phyloP scores from a whole-genome alignment of 805 yeast species.

The Spathaspora gorwiae region DNA sequence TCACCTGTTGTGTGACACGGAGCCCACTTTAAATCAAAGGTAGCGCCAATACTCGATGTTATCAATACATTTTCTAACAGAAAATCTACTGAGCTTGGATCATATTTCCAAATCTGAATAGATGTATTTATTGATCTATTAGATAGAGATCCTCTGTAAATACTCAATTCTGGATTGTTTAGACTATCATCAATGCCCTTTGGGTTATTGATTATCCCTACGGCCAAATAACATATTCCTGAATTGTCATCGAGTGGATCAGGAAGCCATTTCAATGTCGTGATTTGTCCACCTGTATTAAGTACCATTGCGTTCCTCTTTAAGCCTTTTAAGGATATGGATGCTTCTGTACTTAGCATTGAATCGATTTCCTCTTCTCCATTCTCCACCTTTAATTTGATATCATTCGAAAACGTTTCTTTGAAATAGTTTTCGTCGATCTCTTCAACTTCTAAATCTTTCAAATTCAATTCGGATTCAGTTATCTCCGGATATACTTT shows the following conservation, averaged over 20 bases:
- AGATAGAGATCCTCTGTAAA: conserved; percentile 16
- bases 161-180: conserved; percentile 25
- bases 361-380: neutral
- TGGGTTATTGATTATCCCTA: conserved; percentile 39
- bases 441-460: conserved; percentile 5
- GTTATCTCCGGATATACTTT: neutral
- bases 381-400: neutral
- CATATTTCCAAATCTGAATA: conserved; percentile 43
- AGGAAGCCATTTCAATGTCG: conserved; percentile 52
- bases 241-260: conserved; percentile 11
- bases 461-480: conserved; percentile 10
- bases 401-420: conserved; percentile 2
- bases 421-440: conserved; percentile 4
- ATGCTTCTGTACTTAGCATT: neutral
- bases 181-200: conserved; percentile 16
- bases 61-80: conserved; percentile 21
- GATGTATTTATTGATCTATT: conserved; percentile 25
- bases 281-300: conserved; percentile 49
- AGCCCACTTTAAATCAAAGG: conserved; percentile 37
- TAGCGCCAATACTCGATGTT: conserved; percentile 42
- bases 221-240: conserved; percentile 43
- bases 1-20: conserved; percentile 26
- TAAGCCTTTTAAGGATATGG: neutral
- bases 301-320: conserved; percentile 12
- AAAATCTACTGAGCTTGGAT: conserved; percentile 21